A percentile compares a stretch with the other conserved stretches of the same genome.
Evolutionary conservation across 148 eudicot genomes (phyloP).

Genomic region (Cornus kousa): DNA sequence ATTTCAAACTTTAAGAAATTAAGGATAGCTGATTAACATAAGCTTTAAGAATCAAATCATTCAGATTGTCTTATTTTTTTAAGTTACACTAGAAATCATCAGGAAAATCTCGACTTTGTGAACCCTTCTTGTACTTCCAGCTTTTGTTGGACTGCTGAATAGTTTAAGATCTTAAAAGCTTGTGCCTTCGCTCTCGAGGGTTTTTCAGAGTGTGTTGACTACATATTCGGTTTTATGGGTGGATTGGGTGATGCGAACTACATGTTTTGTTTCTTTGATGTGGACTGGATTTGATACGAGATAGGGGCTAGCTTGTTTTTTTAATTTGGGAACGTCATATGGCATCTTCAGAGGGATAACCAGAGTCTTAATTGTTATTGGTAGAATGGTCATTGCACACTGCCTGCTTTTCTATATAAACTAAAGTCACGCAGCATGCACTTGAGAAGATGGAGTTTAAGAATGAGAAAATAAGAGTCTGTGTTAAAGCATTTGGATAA

Average conservation of each 20-base stretch:
- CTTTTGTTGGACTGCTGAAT: background rate
- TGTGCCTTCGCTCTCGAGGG: too few species aligned
- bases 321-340: background rate
- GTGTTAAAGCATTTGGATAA: too few species aligned
- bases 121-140: background rate
- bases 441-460: background rate
- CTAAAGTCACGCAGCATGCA: background rate
- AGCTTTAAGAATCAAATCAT: background rate
- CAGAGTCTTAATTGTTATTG: background rate
- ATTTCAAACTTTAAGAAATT: background rate
- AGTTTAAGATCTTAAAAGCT: too few species aligned
- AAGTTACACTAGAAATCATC: background rate
- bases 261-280: background rate
- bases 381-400: background rate
- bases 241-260: background rate
- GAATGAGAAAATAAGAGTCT: too few species aligned
- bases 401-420: background rate
- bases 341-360: background rate
- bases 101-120: background rate
- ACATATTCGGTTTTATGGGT: background rate
- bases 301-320: too few species aligned
- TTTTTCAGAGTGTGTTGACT: background rate
- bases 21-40: background rate
- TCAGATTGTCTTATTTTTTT: background rate
- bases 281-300: background rate